Base-by-base conservation (phyloP, 1,284 basidiomycete genomes). In the Naganishia sp. region DNA sequence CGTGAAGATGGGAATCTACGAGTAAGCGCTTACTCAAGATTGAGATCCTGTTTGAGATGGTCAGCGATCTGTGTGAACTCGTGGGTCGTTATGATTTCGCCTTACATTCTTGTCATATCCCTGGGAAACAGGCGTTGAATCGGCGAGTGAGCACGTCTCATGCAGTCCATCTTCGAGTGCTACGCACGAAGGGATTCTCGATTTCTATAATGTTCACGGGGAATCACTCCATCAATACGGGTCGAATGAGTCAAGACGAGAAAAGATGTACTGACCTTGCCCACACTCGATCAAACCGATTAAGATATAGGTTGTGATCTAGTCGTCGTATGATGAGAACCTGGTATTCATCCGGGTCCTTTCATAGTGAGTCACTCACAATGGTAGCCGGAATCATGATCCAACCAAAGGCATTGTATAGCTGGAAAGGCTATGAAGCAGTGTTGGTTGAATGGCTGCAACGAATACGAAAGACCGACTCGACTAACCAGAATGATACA, bases 401-500 rank as follows among this genome's bases (percentile, higher is more conserved):
- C 85, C 86, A 90, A 45, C 80, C 78, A 63, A 90, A 79, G 0
- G 83, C 75, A 0, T 77, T 70, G 80, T 85, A 88, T 45, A 89
- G 83, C 75, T 90, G 88, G 78, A 88, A 87, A 0, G 89, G 89
- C 84, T 68, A 28, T 9, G 31, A 2, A 21, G 48, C n/a, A 4
- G 44, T 2, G 45, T 55, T 28, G 31, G 50, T 43, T 36, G 55
- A 23, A 42, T 63, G 39, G 48, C 49, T 54, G 15, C 31, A 54
- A 52, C n/a, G n/a, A 36, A 10, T 23, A 33, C 42, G 48, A 25
- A 54, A 44, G 18, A 39, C 5, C 28, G 28, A 31, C 44, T 11
- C 18, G 48, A 50, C 81, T 60, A 74, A 87, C 87, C 78, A 81
- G 68, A 10, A 77, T 68, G 28, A 79, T 66, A 61, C 75, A 75